These are phyloP conservation scores for Asterophora lycoperdoides DNA, from an alignment of 768 basidiomycete genomes.

Conservation along the genomic window DNA sequence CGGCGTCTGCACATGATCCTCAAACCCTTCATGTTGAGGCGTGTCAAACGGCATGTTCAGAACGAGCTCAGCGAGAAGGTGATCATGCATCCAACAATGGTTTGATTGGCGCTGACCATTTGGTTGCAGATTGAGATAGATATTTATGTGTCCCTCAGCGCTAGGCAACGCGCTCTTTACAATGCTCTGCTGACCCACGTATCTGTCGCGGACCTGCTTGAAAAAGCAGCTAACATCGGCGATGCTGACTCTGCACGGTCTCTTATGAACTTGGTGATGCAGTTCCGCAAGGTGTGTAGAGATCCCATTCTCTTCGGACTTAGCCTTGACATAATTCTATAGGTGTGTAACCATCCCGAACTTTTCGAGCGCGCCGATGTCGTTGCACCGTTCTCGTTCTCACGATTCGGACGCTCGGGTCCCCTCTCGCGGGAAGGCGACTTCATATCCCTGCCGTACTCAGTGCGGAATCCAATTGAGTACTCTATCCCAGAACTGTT, in stretches of 20 bases:
- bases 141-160: slow-evolving; percentile 89
- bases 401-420: slow-evolving; percentile 74
- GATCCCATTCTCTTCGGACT: neutral
- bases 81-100: slow-evolving; percentile 6
- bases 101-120: neutral
- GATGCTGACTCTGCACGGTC: slow-evolving; percentile 90
- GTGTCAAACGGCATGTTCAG: slow-evolving; percentile 98
- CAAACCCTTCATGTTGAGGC: slow-evolving; percentile 97
- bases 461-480: slow-evolving; percentile 83
- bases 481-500: slow-evolving; percentile 70
- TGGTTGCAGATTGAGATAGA: slow-evolving; percentile 87
- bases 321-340: neutral
- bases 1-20: slow-evolving; percentile 96
- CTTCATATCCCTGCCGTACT: slow-evolving; percentile 76
- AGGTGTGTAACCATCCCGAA: slow-evolving; percentile 99
- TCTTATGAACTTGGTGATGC: slow-evolving; percentile 99
- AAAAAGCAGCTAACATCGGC: slow-evolving; percentile 87
- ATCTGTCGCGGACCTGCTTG: slow-evolving; percentile 89
- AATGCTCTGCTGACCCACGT: slow-evolving; percentile 88
- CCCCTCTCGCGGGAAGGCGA: slow-evolving; percentile 88
- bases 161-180: slow-evolving; percentile 88
- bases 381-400: slow-evolving; percentile 87
- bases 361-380: slow-evolving; percentile 98
- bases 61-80: slow-evolving; percentile 99
- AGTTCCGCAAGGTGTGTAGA: slow-evolving; percentile 84